phyloP scores from a whole-genome alignment of 108 stramenopile species.

The Epipyxis sp. region DNA sequence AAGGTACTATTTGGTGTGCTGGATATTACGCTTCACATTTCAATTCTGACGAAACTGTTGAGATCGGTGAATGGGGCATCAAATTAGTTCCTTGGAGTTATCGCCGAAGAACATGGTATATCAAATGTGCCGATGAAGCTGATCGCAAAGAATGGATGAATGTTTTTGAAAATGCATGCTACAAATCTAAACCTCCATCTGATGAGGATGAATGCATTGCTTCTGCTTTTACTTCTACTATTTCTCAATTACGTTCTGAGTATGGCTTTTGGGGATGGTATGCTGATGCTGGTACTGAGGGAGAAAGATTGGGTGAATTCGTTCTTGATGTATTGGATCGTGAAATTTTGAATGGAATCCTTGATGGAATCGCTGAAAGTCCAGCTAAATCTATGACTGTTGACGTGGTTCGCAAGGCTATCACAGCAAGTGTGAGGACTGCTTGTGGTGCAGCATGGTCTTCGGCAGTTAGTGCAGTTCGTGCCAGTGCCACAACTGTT shows the following conservation, averaged over 20 bases:
- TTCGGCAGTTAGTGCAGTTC: constrained; percentile 1
- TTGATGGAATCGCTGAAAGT: constrained; percentile 3
- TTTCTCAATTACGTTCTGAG: not conserved
- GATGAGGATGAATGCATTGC: constrained; percentile 21
- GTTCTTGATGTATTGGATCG: constrained; percentile 15
- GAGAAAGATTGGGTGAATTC: constrained; percentile 7
- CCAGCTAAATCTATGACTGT: constrained; percentile 11
- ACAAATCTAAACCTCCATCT: constrained; percentile 2
- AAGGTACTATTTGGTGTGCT: constrained; percentile 16
- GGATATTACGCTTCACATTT: constrained; percentile 21
- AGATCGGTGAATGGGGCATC: constrained; percentile 21
- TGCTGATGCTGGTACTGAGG: not conserved
- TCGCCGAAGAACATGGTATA: constrained; percentile 11
- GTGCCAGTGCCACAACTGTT: not conserved
- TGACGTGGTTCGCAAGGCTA: constrained; percentile 25
- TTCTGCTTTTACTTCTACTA: not conserved
- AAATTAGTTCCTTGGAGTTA: constrained; percentile 24
- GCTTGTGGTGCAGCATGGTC: constrained; percentile 7
- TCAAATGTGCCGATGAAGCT: not conserved
- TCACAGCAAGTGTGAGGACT: not conserved
- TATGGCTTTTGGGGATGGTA: constrained; percentile 30
- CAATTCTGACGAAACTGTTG: constrained; percentile 6
- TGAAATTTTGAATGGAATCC: constrained; percentile 3
- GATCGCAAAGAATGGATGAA: constrained; percentile 8
- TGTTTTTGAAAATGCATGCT: constrained; percentile 21